phyloP scores from a whole-genome alignment of 495 filamentous ascomycete genomes.

The Talaromyces borbonicus region DNA sequence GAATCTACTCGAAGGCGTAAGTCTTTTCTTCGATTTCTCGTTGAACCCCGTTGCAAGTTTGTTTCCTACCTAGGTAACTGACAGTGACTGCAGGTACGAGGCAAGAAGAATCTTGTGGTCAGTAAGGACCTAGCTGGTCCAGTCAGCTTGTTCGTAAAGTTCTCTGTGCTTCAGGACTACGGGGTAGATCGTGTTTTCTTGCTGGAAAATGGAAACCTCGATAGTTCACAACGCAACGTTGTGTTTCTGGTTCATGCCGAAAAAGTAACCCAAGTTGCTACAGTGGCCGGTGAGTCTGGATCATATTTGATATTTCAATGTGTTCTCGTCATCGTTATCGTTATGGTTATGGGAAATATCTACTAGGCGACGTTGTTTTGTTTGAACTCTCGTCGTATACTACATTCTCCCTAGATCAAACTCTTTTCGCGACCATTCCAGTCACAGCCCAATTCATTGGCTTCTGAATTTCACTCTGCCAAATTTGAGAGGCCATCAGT shows the following conservation, averaged over 20 bases:
- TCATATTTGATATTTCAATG: constrained; percentile 5
- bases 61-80: constrained; percentile 16
- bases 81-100: constrained; percentile 59
- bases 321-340: too few relatives aligned
- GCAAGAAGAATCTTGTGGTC: constrained; percentile 96
- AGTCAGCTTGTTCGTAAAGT: constrained; percentile 85
- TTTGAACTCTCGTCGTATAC: too few relatives aligned
- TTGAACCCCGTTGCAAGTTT: neutral
- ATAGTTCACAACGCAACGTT: constrained; percentile 88
- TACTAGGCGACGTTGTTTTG: too few relatives aligned
- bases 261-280: constrained; percentile 67
- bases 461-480: constrained; percentile 28
- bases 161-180: constrained; percentile 83
- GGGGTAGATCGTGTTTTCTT: constrained; percentile 95
- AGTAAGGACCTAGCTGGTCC: constrained; percentile 84
- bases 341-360: too few relatives aligned
- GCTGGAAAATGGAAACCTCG: constrained; percentile 87
- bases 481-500: constrained; percentile 42
- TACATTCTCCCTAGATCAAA: constrained; percentile 58
- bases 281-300: constrained; percentile 73
- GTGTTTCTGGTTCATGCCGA: constrained; percentile 87
- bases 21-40: too few relatives aligned
- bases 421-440: constrained; percentile 10
- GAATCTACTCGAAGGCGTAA: constrained; percentile 82
- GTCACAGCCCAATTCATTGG: constrained; percentile 36